Evolutionary conservation across 2,329 filamentous ascomycete genomes (phyloP).

Genomic region (Xylaria sp.): DNA sequence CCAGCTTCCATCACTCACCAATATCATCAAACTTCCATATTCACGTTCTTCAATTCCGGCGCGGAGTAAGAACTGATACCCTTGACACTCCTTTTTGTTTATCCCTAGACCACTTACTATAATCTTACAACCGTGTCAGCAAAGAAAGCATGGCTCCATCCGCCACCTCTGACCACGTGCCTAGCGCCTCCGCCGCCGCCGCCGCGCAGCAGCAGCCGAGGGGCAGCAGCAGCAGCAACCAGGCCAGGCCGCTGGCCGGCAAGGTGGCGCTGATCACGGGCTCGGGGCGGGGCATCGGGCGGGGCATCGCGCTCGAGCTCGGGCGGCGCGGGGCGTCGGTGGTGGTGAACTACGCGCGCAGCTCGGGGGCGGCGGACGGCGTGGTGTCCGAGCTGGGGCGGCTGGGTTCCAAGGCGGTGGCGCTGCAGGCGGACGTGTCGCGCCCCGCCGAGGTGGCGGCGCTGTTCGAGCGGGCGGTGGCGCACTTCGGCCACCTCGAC

Average conservation of each 20-base stretch:
- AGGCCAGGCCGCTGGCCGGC: slow-evolving; percentile 46
- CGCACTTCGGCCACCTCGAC: slow-evolving; percentile 69
- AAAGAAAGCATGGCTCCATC: slow-evolving; percentile 39
- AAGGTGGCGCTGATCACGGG: slow-evolving; percentile 67
- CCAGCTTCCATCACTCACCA: slow-evolving; percentile 5
- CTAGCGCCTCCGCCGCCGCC: slow-evolving; percentile 13
- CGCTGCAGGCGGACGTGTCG: slow-evolving; percentile 68
- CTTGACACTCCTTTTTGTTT: neutral
- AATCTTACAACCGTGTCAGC: slow-evolving; percentile 16
- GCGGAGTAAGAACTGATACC: neutral
- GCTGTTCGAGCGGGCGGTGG: slow-evolving; percentile 67
- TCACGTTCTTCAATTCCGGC: neutral
- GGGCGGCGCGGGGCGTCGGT: slow-evolving; percentile 66
- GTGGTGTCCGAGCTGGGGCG: slow-evolving; percentile 57
- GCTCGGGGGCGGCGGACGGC: slow-evolving; percentile 56
- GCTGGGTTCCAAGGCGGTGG: slow-evolving; percentile 60
- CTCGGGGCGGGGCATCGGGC: slow-evolving; percentile 67
- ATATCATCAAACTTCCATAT: no score
- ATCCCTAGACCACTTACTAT: slow-evolving; percentile 12
- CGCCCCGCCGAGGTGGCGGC: slow-evolving; percentile 59
- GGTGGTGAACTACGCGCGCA: slow-evolving; percentile 68
- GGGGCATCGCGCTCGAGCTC: slow-evolving; percentile 68
- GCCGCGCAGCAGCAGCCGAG: no score
- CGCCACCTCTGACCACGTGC: slow-evolving; percentile 22
- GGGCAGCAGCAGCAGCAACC: slow-evolving; percentile 33